Conservation (phyloP, 768 basidiomycete species). For the Lentinula detonsa region DNA sequence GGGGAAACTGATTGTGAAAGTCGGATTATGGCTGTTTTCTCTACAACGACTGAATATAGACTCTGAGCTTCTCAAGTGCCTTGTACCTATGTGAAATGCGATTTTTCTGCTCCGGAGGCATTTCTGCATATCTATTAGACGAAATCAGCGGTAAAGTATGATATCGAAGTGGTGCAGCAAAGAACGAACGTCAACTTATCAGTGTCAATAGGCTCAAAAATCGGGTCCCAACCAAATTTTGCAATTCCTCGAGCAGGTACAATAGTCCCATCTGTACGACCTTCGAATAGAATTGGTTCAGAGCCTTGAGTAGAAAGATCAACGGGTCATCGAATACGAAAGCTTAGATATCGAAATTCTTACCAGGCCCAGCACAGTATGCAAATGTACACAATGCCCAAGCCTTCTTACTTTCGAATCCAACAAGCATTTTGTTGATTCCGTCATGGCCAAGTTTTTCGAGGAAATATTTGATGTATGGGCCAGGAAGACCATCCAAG, state of each 20-base stretch:
- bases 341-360: neutral
- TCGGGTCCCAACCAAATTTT: constrained; percentile 87
- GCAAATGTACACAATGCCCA: constrained; percentile 96
- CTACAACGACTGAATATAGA: constrained; percentile 15
- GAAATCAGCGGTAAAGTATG: neutral
- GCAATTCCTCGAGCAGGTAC: constrained; percentile 77
- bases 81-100: constrained; percentile 40
- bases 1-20: too few relatives aligned
- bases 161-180: neutral
- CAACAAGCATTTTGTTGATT: constrained; percentile 75
- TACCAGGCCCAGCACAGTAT: constrained; percentile 78
- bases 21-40: neutral
- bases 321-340: neutral
- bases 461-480: constrained; percentile 95
- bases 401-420: constrained; percentile 73
- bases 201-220: constrained; percentile 73
- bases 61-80: constrained; percentile 37
- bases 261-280: constrained; percentile 83
- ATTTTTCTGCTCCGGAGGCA: constrained; percentile 40
- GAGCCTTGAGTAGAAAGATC: constrained; percentile 24
- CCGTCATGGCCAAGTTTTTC: constrained; percentile 81
- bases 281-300: constrained; percentile 81
- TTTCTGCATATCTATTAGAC: constrained; percentile 39
- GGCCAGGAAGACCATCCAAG: constrained; percentile 87
- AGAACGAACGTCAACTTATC: constrained; percentile 69